phyloP scores from a whole-genome alignment of 352 stramenopile species.

The Phytophthora melonis region DNA sequence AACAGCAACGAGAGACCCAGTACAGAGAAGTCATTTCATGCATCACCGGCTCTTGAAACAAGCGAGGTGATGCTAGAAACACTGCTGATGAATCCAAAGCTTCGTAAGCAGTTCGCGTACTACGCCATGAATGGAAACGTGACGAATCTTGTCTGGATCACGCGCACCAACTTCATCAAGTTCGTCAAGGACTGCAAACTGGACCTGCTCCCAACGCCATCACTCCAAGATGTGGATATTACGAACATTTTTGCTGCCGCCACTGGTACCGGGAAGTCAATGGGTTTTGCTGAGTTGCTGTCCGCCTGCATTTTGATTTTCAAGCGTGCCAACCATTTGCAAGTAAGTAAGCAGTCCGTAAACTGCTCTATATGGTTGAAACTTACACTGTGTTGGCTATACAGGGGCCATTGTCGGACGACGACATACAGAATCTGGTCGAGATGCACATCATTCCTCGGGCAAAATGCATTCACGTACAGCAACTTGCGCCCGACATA shows the following conservation, averaged over 20 bases:
- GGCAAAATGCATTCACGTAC: slow-evolving; percentile 63
- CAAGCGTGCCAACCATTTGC: slow-evolving; percentile 32
- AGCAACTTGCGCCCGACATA: slow-evolving; percentile 74
- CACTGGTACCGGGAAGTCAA: slow-evolving; percentile 43
- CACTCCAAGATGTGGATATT: slow-evolving; percentile 66
- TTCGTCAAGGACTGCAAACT: slow-evolving; percentile 74
- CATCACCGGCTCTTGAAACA: slow-evolving; percentile 8
- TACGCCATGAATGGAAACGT: slow-evolving; percentile 73
- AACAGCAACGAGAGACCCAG: background rate
- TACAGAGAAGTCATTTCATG: slow-evolving; percentile 4
- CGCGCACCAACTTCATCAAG: slow-evolving; percentile 64
- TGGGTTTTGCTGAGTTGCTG: slow-evolving; percentile 68
- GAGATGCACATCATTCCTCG: slow-evolving; percentile 59
- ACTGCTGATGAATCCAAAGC: slow-evolving; percentile 60
- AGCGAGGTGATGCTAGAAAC: slow-evolving; percentile 32
- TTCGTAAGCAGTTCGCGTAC: slow-evolving; percentile 71
- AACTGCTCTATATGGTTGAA: background rate
- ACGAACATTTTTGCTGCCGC: slow-evolving; percentile 56
- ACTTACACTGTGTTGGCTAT: background rate
- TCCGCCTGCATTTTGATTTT: slow-evolving; percentile 59
- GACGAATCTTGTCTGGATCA: slow-evolving; percentile 74
- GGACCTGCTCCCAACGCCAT: slow-evolving; percentile 37
- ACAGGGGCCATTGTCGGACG: slow-evolving; percentile 21
- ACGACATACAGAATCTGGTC: slow-evolving; percentile 55
- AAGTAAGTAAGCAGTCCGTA: slow-evolving; percentile 26